These are phyloP conservation scores for Mycena crocata DNA, from an alignment of 768 basidiomycete species.

Conservation along the genomic window DNA sequence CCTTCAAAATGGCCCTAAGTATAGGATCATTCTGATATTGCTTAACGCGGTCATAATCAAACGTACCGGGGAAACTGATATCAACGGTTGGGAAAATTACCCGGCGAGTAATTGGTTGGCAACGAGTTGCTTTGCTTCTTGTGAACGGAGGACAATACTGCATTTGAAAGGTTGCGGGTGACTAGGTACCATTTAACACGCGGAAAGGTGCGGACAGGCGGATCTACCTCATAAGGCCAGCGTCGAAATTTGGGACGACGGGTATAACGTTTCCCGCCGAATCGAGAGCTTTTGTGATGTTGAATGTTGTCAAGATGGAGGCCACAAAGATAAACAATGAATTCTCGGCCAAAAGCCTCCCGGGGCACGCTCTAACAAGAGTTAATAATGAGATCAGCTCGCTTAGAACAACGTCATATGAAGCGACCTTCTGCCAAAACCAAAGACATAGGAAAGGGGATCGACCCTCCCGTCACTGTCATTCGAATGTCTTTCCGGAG, in stretches of 20 bases:
- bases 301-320: slow-evolving; percentile 13
- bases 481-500: background rate
- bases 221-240: slow-evolving; percentile 13
- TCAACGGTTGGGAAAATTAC: no score
- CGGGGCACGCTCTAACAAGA: slow-evolving; percentile 9
- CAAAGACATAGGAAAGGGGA: slow-evolving; percentile 15
- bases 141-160: background rate
- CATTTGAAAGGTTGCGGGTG: slow-evolving; percentile 22
- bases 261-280: background rate
- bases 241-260: background rate
- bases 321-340: slow-evolving; percentile 15
- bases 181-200: background rate
- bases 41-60: no score
- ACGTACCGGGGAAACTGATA: no score
- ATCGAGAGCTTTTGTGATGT: background rate
- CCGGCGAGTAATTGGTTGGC: slow-evolving; percentile 5
- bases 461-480: background rate
- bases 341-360: slow-evolving; percentile 22
- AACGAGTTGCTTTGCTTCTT: background rate
- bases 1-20: no score
- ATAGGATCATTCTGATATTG: no score
- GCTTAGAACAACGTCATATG: background rate
- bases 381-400: background rate
- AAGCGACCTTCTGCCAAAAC: slow-evolving; percentile 4
- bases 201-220: background rate